phyloP scores from a whole-genome alignment of 2,329 filamentous ascomycete genomes.

The Juglanconis oblonga region DNA sequence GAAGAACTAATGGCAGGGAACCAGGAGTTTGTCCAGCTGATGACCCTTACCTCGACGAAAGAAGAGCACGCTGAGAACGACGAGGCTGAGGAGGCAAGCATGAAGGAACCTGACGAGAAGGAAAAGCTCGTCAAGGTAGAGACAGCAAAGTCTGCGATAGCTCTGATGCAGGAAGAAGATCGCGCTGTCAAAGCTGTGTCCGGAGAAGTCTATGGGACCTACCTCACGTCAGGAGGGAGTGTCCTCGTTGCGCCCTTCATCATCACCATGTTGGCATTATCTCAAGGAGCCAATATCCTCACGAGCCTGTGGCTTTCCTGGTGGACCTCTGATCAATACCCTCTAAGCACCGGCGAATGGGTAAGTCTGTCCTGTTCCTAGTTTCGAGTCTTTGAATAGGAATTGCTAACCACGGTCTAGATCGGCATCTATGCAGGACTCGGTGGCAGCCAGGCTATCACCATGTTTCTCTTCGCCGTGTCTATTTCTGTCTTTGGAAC shows the following conservation, averaged over 20 bases:
- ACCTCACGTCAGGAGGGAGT: conserved; percentile 72
- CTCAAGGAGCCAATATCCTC: conserved; percentile 80
- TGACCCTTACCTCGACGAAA: conserved; percentile 79
- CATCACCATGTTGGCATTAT: conserved; percentile 60
- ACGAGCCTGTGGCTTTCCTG: conserved; percentile 92
- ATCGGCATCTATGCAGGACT: conserved; percentile 71
- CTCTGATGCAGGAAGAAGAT: conserved; percentile 71
- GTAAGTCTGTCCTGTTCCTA: not conserved
- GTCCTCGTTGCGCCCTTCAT: conserved; percentile 67
- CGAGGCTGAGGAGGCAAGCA: conserved; percentile 38
- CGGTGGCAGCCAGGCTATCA: conserved; percentile 65
- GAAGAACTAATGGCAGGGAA: conserved; percentile 61
- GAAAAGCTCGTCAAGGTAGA: conserved; percentile 51
- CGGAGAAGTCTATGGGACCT: conserved; percentile 76
- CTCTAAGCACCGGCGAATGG: conserved; percentile 53
- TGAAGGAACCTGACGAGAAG: conserved; percentile 23
- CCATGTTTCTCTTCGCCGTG: conserved; percentile 81
- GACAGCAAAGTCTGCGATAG: conserved; percentile 42
- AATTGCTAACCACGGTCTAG: conserved; percentile 44
- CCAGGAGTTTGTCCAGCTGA: conserved; percentile 73
- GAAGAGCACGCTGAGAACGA: conserved; percentile 56
- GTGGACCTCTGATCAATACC: conserved; percentile 82
- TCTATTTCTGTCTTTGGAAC: conserved; percentile 77
- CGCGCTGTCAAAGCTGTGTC: conserved; percentile 73
- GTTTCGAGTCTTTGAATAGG: not conserved